Evolutionary conservation across 1,284 basidiomycete genomes (phyloP).

Genomic region (Sphaerobolus stellatus): DNA sequence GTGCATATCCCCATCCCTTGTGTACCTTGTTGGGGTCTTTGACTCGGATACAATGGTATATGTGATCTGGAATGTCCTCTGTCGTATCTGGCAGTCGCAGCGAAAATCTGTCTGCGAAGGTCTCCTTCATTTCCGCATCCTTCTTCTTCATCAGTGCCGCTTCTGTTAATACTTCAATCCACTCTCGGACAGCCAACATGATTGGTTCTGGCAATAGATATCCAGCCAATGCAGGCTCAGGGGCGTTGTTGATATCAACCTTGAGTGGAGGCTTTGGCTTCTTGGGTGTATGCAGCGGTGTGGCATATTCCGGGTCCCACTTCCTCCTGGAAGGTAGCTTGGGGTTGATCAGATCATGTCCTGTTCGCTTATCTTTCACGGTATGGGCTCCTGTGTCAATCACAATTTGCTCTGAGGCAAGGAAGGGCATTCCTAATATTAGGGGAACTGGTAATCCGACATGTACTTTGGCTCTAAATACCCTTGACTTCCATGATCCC

Average conservation of each 20-base stretch:
- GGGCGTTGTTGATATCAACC: not conserved
- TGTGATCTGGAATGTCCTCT: no score
- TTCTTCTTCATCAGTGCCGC: constrained; percentile 9
- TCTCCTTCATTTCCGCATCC: constrained; percentile 14
- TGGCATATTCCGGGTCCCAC: not conserved
- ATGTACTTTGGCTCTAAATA: no score
- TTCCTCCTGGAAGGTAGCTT: not conserved
- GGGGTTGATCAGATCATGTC: not conserved
- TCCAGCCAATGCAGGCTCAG: not conserved
- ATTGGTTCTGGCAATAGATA: not conserved
- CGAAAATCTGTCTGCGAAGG: constrained; percentile 16
- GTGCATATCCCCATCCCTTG: no score
- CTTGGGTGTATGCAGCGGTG: not conserved
- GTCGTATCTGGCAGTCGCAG: no score
- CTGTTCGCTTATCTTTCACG: not conserved
- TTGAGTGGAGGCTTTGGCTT: not conserved
- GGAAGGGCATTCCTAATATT: not conserved
- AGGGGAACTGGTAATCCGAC: no score
- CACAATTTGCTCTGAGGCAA: not conserved
- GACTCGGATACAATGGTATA: no score
- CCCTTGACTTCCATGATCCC: no score
- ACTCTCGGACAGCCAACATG: not conserved
- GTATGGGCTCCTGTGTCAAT: not conserved
- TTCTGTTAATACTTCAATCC: constrained; percentile 17
- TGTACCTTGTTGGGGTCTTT: no score